A percentile compares a stretch with the other conserved stretches of the same genome.
Evolutionary conservation across 306 rosid species (phyloP).

Genomic region (Castanospermum australe): DNA sequence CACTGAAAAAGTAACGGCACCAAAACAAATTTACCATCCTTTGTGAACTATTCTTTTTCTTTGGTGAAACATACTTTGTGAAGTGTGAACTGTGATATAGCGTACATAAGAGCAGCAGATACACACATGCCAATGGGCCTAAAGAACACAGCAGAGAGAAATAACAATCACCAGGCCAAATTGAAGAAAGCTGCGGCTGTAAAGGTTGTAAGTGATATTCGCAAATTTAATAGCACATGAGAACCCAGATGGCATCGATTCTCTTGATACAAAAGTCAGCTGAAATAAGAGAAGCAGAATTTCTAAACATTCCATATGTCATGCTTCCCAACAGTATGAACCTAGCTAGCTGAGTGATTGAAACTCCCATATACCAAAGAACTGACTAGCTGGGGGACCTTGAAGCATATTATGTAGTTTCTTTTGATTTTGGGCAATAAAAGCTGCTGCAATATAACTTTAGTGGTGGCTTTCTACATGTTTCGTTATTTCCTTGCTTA

Average conservation of each 20-base stretch:
- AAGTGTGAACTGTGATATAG: constrained; percentile 15
- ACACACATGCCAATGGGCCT: constrained; percentile 13
- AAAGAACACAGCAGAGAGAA: neutral
- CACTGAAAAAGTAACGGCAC: neutral
- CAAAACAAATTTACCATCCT: neutral
- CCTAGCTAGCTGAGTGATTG: neutral
- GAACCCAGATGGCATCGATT: constrained; percentile 62
- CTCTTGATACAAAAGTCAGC: constrained; percentile 91
- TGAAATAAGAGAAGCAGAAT: constrained; percentile 40
- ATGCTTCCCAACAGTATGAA: constrained; percentile 7
- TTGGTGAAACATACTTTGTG: neutral
- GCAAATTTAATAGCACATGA: constrained; percentile 61
- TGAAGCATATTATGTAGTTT: neutral
- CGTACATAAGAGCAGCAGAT: neutral
- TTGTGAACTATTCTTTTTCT: neutral
- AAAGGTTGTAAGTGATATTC: constrained; percentile 74
- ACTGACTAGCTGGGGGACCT: neutral
- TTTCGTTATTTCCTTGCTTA: neutral
- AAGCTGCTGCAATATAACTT: neutral
- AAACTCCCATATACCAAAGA: neutral
- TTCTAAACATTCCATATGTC: constrained; percentile 6
- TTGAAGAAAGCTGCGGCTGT: constrained; percentile 97
- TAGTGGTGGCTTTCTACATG: neutral
- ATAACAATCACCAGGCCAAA: constrained; percentile 74
- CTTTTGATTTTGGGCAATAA: neutral